Evolutionary conservation across 1,284 basidiomycete genomes (phyloP).

Genomic region (Veloporphyrellus conicus): DNA sequence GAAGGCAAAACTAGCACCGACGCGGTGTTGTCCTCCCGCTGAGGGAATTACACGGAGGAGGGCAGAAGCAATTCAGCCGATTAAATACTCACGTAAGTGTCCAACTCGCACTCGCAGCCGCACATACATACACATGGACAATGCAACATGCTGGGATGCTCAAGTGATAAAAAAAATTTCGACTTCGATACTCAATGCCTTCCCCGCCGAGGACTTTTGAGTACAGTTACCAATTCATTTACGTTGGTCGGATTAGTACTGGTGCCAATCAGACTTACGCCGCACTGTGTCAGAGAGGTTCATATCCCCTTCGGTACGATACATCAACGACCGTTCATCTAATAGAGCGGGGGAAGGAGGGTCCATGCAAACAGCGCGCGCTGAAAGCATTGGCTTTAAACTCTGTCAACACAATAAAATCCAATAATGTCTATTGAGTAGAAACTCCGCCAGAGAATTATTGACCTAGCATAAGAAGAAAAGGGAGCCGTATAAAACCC

Average conservation of each 20-base stretch:
- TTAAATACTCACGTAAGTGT: constrained; percentile 20
- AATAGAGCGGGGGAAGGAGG: too few relatives aligned
- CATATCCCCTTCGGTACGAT: too few relatives aligned
- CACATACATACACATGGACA: too few relatives aligned
- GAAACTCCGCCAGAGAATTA: constrained; percentile 2
- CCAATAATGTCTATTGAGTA: not conserved
- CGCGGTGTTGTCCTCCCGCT: not conserved
- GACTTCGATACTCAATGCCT: not conserved
- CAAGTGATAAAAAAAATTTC: not conserved
- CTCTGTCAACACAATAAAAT: not conserved
- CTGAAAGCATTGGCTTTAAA: not conserved
- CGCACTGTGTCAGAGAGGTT: too few relatives aligned
- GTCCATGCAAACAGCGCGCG: not conserved
- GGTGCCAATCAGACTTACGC: too few relatives aligned
- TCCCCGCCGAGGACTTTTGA: not conserved
- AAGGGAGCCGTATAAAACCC: constrained; percentile 6
- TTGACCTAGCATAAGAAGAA: not conserved
- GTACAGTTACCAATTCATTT: too few relatives aligned
- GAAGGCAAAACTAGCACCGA: not conserved
- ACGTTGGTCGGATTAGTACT: constrained; percentile 5
- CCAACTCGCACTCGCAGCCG: not conserved
- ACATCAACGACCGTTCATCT: too few relatives aligned
- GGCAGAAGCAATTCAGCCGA: constrained; percentile 9
- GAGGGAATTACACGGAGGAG: constrained; percentile 1
- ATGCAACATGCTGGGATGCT: not conserved